phyloP scores from a whole-genome alignment of 495 filamentous ascomycete genomes.

The Aspergillus mulundensis region DNA sequence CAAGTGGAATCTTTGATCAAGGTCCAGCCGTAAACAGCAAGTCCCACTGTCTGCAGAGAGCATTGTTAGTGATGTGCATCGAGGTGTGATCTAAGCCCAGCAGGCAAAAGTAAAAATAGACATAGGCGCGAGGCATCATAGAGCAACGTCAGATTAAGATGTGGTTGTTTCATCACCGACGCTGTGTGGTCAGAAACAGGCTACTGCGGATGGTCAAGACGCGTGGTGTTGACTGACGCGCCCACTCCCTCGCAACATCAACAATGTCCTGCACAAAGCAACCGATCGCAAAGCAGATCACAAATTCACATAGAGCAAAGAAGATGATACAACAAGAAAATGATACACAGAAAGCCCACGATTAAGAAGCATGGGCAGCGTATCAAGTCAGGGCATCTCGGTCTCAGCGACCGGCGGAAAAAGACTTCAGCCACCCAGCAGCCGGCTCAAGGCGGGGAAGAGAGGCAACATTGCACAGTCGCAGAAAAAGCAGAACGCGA shows the following conservation, averaged over 20 bases:
- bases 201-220: slow-evolving; percentile 12
- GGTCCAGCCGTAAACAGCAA: background rate
- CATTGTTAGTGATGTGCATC: slow-evolving; percentile 1
- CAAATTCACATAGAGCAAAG: background rate
- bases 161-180: no score
- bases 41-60: background rate
- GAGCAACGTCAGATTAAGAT: background rate
- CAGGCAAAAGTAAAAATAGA: background rate
- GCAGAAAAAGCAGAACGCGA: slow-evolving; percentile 4
- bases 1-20: background rate
- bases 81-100: background rate
- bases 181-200: background rate
- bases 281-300: background rate
- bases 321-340: background rate
- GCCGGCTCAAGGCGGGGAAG: slow-evolving; percentile 10
- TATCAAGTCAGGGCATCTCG: slow-evolving; percentile 25
- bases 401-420: slow-evolving; percentile 29
- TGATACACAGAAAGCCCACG: background rate
- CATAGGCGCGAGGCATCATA: background rate
- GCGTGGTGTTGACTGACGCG: slow-evolving; percentile 28
- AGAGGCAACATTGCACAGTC: background rate
- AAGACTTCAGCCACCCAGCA: slow-evolving; percentile 13
- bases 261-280: background rate
- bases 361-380: slow-evolving; percentile 20
- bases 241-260: slow-evolving; percentile 18